phyloP scores from a whole-genome alignment of 2,329 filamentous ascomycete genomes.

The Pseudogymnoascus pannorum region DNA sequence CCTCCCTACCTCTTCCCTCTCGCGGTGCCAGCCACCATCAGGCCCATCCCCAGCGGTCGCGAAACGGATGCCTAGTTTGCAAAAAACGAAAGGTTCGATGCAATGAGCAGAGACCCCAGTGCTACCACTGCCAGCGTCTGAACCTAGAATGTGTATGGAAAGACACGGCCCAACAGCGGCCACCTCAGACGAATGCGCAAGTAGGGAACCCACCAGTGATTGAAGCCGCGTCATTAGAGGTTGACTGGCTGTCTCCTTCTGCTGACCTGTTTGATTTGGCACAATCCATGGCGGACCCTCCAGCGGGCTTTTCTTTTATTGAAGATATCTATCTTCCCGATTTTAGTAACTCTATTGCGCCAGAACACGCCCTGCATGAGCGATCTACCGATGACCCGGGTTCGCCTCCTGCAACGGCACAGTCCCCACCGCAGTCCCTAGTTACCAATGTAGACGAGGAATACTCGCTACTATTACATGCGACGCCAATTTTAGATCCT shows the following conservation, averaged over 20 bases:
- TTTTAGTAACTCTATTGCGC: not conserved
- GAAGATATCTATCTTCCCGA: conserved; percentile 3
- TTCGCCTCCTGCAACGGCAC: not conserved
- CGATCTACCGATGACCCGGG: not conserved
- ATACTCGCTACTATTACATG: conserved; percentile 6
- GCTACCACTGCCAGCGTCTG: not conserved
- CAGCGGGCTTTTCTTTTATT: not conserved
- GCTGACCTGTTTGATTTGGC: conserved; percentile 4
- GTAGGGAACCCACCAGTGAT: not conserved
- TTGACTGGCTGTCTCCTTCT: conserved; percentile 1
- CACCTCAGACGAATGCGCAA: not conserved
- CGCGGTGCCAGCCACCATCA: not conserved
- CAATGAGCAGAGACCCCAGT: conserved; percentile 5
- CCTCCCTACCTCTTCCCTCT: not conserved
- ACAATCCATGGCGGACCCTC: not conserved
- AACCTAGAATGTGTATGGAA: conserved; percentile 5
- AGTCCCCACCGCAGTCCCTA: not conserved
- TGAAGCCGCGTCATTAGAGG: not conserved
- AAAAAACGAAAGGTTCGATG: conserved; percentile 4
- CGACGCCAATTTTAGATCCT: conserved; percentile 1
- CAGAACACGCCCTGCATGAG: not conserved
- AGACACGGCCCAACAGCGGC: not conserved
- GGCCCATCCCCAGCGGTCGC: not conserved
- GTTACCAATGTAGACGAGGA: conserved; percentile 4
- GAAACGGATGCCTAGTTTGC: not conserved